Conservation (phyloP, 2,329 filamentous ascomycete genomes). For the Colletotrichum eremochloae region DNA sequence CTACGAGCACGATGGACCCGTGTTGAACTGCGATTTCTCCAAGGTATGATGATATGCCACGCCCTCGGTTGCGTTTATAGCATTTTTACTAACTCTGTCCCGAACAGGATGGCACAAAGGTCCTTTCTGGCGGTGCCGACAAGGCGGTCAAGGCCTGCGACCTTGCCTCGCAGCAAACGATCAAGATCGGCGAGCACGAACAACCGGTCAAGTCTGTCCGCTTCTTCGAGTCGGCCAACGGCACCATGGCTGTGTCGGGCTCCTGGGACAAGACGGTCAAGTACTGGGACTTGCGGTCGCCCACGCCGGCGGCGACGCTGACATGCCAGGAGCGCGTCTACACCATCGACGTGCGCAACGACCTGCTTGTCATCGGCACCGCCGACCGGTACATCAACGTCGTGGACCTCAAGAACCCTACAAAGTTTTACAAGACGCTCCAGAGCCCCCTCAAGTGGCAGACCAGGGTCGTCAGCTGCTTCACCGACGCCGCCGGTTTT, state of each 20-base stretch:
- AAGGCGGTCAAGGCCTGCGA: conserved; percentile 93
- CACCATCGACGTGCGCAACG: conserved; percentile 90
- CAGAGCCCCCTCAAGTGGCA: conserved; percentile 99
- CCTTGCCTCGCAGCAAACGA: conserved; percentile 74
- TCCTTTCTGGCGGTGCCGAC: conserved; percentile 90
- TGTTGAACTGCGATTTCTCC: conserved; percentile 88
- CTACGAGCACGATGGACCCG: conserved; percentile 88
- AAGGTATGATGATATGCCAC: conserved; percentile 71
- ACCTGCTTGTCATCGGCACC: conserved; percentile 90
- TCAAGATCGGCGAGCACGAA: conserved; percentile 87
- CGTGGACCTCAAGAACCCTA: conserved; percentile 88
- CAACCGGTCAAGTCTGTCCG: conserved; percentile 83
- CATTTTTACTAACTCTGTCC: conserved; percentile 38
- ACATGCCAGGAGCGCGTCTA: conserved; percentile 85
- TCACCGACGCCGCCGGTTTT: conserved; percentile 90
- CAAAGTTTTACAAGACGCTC: conserved; percentile 94
- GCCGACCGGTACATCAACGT: conserved; percentile 98
- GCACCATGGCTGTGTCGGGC: conserved; percentile 89
- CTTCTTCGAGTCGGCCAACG: conserved; percentile 80
- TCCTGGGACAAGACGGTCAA: conserved; percentile 93
- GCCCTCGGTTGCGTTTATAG: neutral
- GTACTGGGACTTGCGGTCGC: conserved; percentile 85
- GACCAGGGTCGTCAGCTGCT: conserved; percentile 94
- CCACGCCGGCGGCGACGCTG: conserved; percentile 74
- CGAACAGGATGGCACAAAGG: conserved; percentile 85